phyloP scores from a whole-genome alignment of 2,329 filamentous ascomycete species.

The Aspergillus fischeri region DNA sequence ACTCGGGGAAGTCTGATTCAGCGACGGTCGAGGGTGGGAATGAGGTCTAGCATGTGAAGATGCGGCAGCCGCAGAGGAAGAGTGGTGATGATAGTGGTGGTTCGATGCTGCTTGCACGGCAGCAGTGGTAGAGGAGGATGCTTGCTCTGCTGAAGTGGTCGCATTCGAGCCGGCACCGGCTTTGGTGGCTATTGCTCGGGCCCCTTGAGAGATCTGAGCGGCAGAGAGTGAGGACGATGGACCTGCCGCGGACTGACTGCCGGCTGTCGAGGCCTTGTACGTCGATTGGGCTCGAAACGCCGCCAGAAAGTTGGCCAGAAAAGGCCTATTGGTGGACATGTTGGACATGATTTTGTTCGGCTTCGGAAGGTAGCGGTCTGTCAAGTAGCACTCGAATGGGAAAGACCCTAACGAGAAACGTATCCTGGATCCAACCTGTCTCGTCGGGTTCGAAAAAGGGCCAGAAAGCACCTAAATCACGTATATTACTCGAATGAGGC shows the following conservation, averaged over 20 bases:
- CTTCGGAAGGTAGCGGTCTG: too few species aligned
- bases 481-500: too few species aligned
- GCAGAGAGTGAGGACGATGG: constrained; percentile 35
- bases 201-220: constrained; percentile 38
- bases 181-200: constrained; percentile 48
- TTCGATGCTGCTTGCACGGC: constrained; percentile 19
- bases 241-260: constrained; percentile 31
- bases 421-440: too few species aligned
- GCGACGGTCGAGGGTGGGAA: constrained; percentile 22
- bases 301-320: constrained; percentile 64
- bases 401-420: too few species aligned
- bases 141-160: constrained; percentile 13
- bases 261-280: constrained; percentile 50
- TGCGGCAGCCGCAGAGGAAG: constrained; percentile 11
- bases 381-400: too few species aligned
- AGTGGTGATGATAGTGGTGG: constrained; percentile 35
- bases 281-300: constrained; percentile 63
- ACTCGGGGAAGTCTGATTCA: constrained; percentile 32
- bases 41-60: constrained; percentile 14
- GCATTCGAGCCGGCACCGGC: constrained; percentile 24
- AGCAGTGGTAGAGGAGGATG: constrained; percentile 12
- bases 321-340: constrained; percentile 64
- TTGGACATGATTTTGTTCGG: constrained; percentile 12
- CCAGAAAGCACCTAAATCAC: too few species aligned
- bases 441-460: too few species aligned